Evolutionary conservation across 2,329 filamentous ascomycete genomes (phyloP).

Genomic region (Stagonosporopsis rhizophila): DNA sequence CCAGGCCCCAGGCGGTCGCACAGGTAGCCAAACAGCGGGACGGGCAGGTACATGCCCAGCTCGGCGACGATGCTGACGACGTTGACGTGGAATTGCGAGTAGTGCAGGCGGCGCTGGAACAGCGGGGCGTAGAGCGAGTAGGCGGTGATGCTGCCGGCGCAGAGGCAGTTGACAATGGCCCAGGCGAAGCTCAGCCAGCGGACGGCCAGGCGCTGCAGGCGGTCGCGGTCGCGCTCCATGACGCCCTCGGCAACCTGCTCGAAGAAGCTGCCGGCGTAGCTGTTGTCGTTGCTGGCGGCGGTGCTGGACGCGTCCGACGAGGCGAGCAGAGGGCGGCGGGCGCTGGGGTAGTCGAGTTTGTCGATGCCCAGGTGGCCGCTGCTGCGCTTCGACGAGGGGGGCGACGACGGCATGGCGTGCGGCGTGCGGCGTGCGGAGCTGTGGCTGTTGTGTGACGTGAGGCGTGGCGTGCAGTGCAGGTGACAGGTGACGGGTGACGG

Average conservation of each 20-base stretch:
- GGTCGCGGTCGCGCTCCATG: conserved; percentile 62
- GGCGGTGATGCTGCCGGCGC: conserved; percentile 88
- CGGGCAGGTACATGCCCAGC: conserved; percentile 88
- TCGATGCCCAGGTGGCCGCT: conserved; percentile 49
- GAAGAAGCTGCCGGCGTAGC: conserved; percentile 63
- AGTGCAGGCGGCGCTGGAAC: conserved; percentile 84
- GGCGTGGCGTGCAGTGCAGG: background rate
- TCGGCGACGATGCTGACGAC: conserved; percentile 86
- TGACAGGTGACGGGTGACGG: background rate
- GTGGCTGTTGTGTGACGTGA: conserved; percentile 23
- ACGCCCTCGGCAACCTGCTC: conserved; percentile 68
- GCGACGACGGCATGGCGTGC: conserved; percentile 27
- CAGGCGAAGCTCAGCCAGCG: conserved; percentile 65
- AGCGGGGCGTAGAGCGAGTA: conserved; percentile 94
- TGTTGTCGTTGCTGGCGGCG: conserved; percentile 52
- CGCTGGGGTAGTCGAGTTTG: conserved; percentile 58
- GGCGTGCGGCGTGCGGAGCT: background rate
- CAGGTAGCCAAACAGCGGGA: conserved; percentile 85
- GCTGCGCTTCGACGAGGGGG: conserved; percentile 42
- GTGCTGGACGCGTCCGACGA: conserved; percentile 40
- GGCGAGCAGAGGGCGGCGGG: conserved; percentile 52
- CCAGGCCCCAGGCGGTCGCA: conserved; percentile 89
- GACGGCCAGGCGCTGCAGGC: conserved; percentile 60
- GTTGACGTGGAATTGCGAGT: conserved; percentile 92
- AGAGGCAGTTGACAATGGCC: conserved; percentile 71